phyloP scores from a whole-genome alignment of 768 basidiomycete species.

The Epithele typhae region DNA sequence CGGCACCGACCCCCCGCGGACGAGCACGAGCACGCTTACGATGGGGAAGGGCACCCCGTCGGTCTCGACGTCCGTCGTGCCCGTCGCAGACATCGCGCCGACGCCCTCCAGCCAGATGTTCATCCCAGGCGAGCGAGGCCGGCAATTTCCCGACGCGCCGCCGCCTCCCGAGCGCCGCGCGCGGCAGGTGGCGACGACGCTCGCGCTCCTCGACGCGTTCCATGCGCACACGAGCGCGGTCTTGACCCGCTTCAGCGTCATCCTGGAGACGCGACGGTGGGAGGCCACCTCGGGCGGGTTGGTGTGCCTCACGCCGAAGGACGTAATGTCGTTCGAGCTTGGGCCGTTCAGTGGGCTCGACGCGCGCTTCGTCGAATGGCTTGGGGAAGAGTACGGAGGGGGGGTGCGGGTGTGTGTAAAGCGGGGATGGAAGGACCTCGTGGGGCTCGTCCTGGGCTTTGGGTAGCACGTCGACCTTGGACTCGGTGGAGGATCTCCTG shows the following conservation, averaged over 20 bases:
- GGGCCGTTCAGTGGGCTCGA: constrained; percentile 71
- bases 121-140: constrained; percentile 10
- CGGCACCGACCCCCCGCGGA: background rate
- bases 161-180: constrained; percentile 17
- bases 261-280: constrained; percentile 49
- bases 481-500: background rate
- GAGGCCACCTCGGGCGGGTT: constrained; percentile 12
- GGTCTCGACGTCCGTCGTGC: too few relatives aligned
- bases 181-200: constrained; percentile 40
- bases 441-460: constrained; percentile 40
- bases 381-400: constrained; percentile 60
- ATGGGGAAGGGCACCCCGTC: too few relatives aligned
- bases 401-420: constrained; percentile 36
- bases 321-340: constrained; percentile 65
- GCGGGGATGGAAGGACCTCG: constrained; percentile 44
- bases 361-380: constrained; percentile 74
- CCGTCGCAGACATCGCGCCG: constrained; percentile 4
- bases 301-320: constrained; percentile 54
- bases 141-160: constrained; percentile 7
- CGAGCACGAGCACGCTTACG: background rate
- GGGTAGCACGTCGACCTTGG: constrained; percentile 21
- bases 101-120: constrained; percentile 11
- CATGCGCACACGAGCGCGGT: constrained; percentile 32
- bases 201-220: constrained; percentile 64
- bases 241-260: constrained; percentile 28